A percentile compares a stretch with the other conserved stretches of the same genome.
Evolutionary conservation across 106 monocot species (phyloP).

Genomic region (Dioscorea dumetorum): DNA sequence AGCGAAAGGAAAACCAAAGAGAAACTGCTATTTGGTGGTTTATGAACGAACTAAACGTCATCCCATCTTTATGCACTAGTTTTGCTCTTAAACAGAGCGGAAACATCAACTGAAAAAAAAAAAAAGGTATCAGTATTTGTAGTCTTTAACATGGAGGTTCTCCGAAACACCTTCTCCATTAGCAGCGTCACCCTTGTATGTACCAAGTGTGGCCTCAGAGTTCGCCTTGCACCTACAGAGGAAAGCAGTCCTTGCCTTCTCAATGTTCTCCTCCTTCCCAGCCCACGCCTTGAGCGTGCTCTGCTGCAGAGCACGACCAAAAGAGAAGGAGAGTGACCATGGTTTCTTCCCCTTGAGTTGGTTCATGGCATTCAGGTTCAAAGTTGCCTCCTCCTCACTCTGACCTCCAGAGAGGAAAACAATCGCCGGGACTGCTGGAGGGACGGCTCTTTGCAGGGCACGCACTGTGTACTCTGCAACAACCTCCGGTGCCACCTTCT

Average conservation of each 20-base stretch:
- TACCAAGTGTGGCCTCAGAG: constrained; percentile 36
- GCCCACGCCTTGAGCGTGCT: constrained; percentile 29
- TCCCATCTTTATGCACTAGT: too few relatives aligned
- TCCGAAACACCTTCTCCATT: constrained; percentile 23
- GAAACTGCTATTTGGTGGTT: too few relatives aligned
- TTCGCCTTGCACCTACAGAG: constrained; percentile 33
- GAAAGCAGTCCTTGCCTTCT: constrained; percentile 23
- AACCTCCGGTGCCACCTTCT: constrained; percentile 34
- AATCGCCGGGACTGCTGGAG: constrained; percentile 28
- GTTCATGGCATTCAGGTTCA: constrained; percentile 39
- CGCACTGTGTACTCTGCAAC: constrained; percentile 30
- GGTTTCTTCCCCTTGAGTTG: constrained; percentile 33
- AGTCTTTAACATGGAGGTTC: constrained; percentile 44
- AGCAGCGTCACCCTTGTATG: constrained; percentile 32
- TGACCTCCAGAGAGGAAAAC: constrained; percentile 36
- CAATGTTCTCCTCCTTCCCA: constrained; percentile 32
- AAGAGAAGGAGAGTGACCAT: constrained; percentile 33
- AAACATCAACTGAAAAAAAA: background rate
- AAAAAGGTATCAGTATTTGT: constrained; percentile 30
- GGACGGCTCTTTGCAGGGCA: constrained; percentile 20
- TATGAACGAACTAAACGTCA: too few relatives aligned
- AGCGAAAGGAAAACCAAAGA: too few relatives aligned
- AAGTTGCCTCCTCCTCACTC: constrained; percentile 35
- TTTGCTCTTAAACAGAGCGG: too few relatives aligned
- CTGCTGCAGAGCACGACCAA: constrained; percentile 27